These are phyloP conservation scores for Cruciata laevipes DNA, from an alignment of 257 asterid species.

Conservation along the genomic window DNA sequence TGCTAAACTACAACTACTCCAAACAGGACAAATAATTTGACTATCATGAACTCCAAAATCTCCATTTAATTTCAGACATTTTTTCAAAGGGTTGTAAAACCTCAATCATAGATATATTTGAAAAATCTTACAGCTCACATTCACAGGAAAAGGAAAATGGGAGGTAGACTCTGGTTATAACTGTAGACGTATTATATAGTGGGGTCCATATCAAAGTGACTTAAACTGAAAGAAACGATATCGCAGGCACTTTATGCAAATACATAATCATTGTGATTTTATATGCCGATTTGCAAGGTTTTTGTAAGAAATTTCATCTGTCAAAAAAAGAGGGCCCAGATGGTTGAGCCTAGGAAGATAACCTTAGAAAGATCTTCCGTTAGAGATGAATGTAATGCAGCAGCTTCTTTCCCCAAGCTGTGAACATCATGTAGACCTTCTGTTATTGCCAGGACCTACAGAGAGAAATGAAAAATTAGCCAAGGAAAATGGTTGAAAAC, in stretches of 20 bases:
- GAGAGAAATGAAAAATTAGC: background rate
- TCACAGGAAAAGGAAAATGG: background rate
- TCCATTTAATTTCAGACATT: too few species aligned
- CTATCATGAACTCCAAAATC: background rate
- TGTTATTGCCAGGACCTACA: slow-evolving; percentile 90
- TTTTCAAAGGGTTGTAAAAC: background rate
- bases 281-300: background rate
- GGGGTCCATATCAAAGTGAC: background rate
- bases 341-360: slow-evolving; percentile 9
- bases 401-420: slow-evolving; percentile 89
- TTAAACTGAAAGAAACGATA: background rate
- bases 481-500: background rate
- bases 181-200: background rate
- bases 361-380: slow-evolving; percentile 90
- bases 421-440: slow-evolving; percentile 91
- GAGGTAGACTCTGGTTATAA: background rate
- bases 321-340: too few species aligned
- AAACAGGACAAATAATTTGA: background rate
- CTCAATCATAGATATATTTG: background rate
- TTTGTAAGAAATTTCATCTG: background rate
- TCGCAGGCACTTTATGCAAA: background rate
- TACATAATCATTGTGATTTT: background rate
- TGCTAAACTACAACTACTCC: background rate
- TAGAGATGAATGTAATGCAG: slow-evolving; percentile 70
- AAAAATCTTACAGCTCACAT: background rate